Evolutionary conservation across 306 rosid species (phyloP), one percentile per base, ranked within the genome.

Genomic region (Glycine soja): DNA sequence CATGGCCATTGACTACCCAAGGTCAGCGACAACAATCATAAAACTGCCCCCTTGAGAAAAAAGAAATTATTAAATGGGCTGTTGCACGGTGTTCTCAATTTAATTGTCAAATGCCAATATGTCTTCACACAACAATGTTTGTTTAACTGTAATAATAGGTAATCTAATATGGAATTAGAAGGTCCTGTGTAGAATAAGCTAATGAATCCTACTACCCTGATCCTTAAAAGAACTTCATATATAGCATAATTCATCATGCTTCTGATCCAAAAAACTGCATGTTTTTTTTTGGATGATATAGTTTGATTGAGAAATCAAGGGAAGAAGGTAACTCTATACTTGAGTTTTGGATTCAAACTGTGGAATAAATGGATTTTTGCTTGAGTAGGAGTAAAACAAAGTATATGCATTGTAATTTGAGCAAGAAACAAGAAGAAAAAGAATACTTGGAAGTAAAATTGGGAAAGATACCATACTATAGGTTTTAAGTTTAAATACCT

Each of bases 101-200:
- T 64, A 30, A 18, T 36, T 77, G 69, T 75, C 24, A 40, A 51
- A 32, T 77, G 68, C 74, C 19, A 40, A 59, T 32, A 13, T 36
- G 7, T 16, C 74, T 84, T 79, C 19, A 53, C 42, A 51, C 43
- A 45, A 36, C 45, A 45, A 76, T 81, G 73, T 76, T n/a, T 52
- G 38, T 72, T 54, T 65, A 45, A 52, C 54, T 74, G 16, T 16
- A 24, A 59, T 47, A 19, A 74, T 67, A 34, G 38, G 46, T 19
- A 47, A 79, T 51, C 18, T 74, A 57, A 50, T 75, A 48, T 84
- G 62, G 73, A 79, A 74, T 57, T 58, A n/a, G 62, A 76, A 62
- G 52, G 71, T 30, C 36, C 18, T 48, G 36, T 59, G 30, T 70
- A 70, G 74, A 77, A 63, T 78, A 65, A 36, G 66, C 59, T 38